Percentiles rank a stretch among this genome's conserved stretches.
Evolutionary conservation across 1,284 basidiomycete genomes (phyloP).

Genomic region (Rugosomyces carneus): DNA sequence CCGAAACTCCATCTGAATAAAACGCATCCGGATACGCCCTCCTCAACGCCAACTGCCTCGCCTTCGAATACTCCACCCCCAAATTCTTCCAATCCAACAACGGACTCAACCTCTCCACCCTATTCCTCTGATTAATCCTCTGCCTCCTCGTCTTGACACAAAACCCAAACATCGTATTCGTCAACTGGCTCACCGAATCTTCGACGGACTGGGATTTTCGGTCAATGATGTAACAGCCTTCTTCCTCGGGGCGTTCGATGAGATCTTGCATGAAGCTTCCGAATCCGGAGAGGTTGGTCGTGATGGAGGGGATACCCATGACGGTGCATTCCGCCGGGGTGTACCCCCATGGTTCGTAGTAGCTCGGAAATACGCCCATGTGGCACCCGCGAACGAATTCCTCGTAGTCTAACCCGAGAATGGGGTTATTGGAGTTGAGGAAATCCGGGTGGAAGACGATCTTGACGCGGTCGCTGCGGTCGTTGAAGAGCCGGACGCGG

Average conservation of each 20-base stretch:
- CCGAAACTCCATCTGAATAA: too few species aligned
- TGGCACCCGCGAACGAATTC: constrained; percentile 98
- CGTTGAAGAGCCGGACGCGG: constrained; percentile 89
- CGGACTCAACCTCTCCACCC: constrained; percentile 90
- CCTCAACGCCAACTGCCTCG: constrained; percentile 86
- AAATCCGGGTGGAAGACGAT: constrained; percentile 99
- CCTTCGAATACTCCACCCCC: constrained; percentile 95
- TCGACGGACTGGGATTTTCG: constrained; percentile 87
- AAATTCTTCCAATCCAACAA: constrained; percentile 98
- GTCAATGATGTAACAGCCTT: constrained; percentile 95
- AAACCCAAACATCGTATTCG: constrained; percentile 76
- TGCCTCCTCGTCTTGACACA: constrained; percentile 88
- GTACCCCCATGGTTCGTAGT: constrained; percentile 93
- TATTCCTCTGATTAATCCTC: constrained; percentile 97
- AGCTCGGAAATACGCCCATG: constrained; percentile 96
- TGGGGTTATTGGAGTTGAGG: constrained; percentile 95
- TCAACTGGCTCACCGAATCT: constrained; percentile 79
- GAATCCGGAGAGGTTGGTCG: constrained; percentile 96
- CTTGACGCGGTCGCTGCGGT: constrained; percentile 77
- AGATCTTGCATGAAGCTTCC: constrained; percentile 99
- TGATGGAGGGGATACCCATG: constrained; percentile 97
- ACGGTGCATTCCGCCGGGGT: constrained; percentile 84
- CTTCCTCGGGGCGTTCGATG: constrained; percentile 85
- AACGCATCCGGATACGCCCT: constrained; percentile 96
- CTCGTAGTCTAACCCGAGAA: constrained; percentile 95